Conservation (phyloP, 805 yeast species). For the Barnettozyma pratensis region DNA sequence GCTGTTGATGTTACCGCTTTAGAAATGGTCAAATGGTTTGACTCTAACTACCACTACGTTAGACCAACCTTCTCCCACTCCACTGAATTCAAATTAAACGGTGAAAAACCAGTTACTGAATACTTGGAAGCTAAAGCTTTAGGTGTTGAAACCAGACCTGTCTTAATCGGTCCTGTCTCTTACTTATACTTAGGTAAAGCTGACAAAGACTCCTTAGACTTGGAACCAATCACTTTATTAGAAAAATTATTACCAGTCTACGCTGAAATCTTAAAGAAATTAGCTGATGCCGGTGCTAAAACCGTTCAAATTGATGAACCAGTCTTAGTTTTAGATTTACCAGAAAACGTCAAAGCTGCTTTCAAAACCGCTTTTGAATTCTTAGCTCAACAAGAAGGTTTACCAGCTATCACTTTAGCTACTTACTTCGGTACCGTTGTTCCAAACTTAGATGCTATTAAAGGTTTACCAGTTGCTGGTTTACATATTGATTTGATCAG, state of each 20-base stretch:
- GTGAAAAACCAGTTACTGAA: slow-evolving; percentile 95
- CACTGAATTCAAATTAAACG: slow-evolving; percentile 93
- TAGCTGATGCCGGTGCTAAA: slow-evolving; percentile 91
- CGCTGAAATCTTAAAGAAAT: slow-evolving; percentile 80
- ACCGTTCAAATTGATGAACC: slow-evolving; percentile 98
- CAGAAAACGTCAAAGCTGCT: slow-evolving; percentile 76
- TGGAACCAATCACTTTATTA: slow-evolving; percentile 87
- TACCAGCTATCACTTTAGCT: slow-evolving; percentile 79
- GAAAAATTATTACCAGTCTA: slow-evolving; percentile 91
- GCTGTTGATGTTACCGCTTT: slow-evolving; percentile 98
- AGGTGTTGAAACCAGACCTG: slow-evolving; percentile 98
- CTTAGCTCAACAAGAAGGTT: slow-evolving; percentile 59
- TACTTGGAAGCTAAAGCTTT: slow-evolving; percentile 95
- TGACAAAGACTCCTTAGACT: slow-evolving; percentile 94
- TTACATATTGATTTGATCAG: slow-evolving; percentile 96
- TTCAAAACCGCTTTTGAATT: slow-evolving; percentile 82
- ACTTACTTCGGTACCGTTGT: slow-evolving; percentile 98
- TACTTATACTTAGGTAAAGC: slow-evolving; percentile 95
- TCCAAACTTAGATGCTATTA: slow-evolving; percentile 89
- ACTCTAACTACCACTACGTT: slow-evolving; percentile 98
- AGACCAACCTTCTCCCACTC: slow-evolving; percentile 98
- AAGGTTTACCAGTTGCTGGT: slow-evolving; percentile 88
- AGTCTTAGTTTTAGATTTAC: slow-evolving; percentile 88
- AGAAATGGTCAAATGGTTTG: slow-evolving; percentile 99
- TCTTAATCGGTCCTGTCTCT: slow-evolving; percentile 93